phyloP scores from a whole-genome alignment of 306 rosid species.

The Glycine soja region DNA sequence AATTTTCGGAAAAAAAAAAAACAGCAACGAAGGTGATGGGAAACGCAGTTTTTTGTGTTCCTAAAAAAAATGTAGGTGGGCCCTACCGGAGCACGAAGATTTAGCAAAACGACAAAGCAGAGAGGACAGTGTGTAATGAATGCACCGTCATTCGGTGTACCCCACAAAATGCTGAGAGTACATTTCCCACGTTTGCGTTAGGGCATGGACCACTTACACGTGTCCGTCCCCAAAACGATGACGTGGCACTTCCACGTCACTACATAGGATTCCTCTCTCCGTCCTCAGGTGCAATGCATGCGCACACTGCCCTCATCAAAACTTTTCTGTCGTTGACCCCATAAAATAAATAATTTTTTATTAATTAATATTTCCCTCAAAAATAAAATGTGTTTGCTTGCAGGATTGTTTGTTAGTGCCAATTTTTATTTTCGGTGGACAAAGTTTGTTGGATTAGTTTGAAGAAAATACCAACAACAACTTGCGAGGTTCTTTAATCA shows the following conservation, averaged over 20 bases:
- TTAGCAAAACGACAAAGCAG: slow-evolving; percentile 35
- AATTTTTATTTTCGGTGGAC: slow-evolving; percentile 14
- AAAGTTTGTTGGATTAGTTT: not conserved
- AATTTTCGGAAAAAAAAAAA: no score
- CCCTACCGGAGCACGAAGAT: not conserved
- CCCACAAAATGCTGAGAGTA: slow-evolving; percentile 27
- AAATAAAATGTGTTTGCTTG: not conserved
- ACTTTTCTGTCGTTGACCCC: slow-evolving; percentile 27
- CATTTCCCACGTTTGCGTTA: slow-evolving; percentile 50
- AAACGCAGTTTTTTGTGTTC: not conserved
- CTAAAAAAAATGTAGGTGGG: not conserved
- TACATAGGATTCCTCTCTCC: slow-evolving; percentile 55
- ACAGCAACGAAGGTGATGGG: not conserved
- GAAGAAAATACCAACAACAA: slow-evolving; percentile 3
- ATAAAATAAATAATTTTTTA: not conserved
- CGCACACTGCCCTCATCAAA: slow-evolving; percentile 29
- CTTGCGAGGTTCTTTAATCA: not conserved
- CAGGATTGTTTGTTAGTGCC: slow-evolving; percentile 7
- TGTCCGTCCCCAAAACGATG: not conserved
- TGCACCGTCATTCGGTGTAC: slow-evolving; percentile 56
- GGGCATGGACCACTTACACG: slow-evolving; percentile 39
- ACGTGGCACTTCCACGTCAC: slow-evolving; percentile 29
- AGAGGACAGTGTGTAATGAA: slow-evolving; percentile 32
- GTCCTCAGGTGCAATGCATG: slow-evolving; percentile 47
- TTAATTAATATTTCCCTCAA: not conserved